phyloP scores from a whole-genome alignment of 768 basidiomycete species.

The Postia placenta region DNA sequence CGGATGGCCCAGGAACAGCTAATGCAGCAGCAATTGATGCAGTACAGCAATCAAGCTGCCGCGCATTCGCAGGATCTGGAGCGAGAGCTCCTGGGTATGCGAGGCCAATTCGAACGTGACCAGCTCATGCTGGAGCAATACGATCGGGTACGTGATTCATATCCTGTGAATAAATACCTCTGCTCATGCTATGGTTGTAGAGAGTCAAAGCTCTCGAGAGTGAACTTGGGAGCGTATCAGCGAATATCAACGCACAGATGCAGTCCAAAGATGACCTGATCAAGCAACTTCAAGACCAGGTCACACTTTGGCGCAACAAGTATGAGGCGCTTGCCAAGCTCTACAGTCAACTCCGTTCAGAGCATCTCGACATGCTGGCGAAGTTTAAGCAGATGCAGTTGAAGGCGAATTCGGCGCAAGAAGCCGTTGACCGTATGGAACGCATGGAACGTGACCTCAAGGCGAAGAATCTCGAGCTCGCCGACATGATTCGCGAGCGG shows the following conservation, averaged over 20 bases:
- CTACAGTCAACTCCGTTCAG: constrained; percentile 95
- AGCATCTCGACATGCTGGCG: constrained; percentile 94
- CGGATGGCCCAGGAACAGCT: constrained; percentile 86
- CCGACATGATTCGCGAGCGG: constrained; percentile 97
- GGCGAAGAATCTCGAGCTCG: constrained; percentile 96
- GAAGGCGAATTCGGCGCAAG: constrained; percentile 97
- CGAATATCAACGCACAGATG: constrained; percentile 82
- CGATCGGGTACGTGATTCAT: constrained; percentile 62
- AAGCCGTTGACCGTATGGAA: constrained; percentile 97
- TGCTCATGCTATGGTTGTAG: constrained; percentile 31
- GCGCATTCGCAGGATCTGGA: constrained; percentile 81
- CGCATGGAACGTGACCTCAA: constrained; percentile 98
- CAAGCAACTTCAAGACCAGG: constrained; percentile 93
- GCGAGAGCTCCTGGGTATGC: constrained; percentile 84
- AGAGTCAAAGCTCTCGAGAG: constrained; percentile 94
- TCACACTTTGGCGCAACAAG: constrained; percentile 95
- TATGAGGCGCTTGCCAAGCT: constrained; percentile 98
- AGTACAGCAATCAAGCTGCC: constrained; percentile 71
- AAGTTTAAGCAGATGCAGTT: constrained; percentile 98
- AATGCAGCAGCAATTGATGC: constrained; percentile 74
- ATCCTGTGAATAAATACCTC: neutral
- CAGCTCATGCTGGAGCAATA: constrained; percentile 98
- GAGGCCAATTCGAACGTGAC: constrained; percentile 96
- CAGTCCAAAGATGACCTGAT: constrained; percentile 92
- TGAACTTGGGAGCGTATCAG: constrained; percentile 69